Base-by-base conservation (phyloP, 2,329 filamentous ascomycete genomes). In the Penicillium thymicola region DNA sequence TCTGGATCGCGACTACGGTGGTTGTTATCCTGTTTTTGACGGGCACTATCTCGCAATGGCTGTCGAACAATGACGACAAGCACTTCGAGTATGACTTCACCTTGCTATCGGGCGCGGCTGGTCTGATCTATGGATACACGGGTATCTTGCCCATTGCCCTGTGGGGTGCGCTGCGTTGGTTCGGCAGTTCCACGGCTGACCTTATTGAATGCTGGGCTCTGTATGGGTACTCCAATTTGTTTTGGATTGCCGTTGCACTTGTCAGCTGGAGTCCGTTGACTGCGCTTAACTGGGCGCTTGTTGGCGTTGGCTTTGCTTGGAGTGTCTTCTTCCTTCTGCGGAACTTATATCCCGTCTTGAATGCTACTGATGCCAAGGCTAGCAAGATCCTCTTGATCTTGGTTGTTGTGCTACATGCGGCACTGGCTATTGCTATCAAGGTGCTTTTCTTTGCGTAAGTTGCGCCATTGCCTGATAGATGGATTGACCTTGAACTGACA, bases 1-100 rank as follows among this genome's bases (percentile, higher is more conserved):
- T 97, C 72, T 99, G 94, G 94, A 97, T 99, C 77, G 94, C 94
- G 10, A 97, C 94, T 0, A 97, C 94, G 0, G 94, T 99, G 10
- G 88, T 99, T 13, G 84, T 99, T 61, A 97, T 99, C 58, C 78
- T 99, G 32, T 99, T 99, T 76, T 75, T 99, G 43, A 94, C 93
- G 1, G 94, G 94, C 13, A 97, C 94, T 0, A 96, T 99, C 63
- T 95, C 88, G 71, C 89, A 94, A 75, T 97, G 96, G 75, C 78
- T 97, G 48, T 85, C 89, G 27, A 82, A 82, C 25, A 84, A 83
- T 42, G 83, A 85, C 52, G 82, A 82, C 48, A 78, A 84, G 23
- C 86, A 89, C 56, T 97, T 97, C 73, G 86, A 87, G 45, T 97
- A 97, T 75, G 92, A 97, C 71, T 99, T 99, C 68, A 86, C 82